These are phyloP conservation scores for Eucalyptus cloeziana DNA, from an alignment of 345 rosid genomes.

Conservation along the genomic window DNA sequence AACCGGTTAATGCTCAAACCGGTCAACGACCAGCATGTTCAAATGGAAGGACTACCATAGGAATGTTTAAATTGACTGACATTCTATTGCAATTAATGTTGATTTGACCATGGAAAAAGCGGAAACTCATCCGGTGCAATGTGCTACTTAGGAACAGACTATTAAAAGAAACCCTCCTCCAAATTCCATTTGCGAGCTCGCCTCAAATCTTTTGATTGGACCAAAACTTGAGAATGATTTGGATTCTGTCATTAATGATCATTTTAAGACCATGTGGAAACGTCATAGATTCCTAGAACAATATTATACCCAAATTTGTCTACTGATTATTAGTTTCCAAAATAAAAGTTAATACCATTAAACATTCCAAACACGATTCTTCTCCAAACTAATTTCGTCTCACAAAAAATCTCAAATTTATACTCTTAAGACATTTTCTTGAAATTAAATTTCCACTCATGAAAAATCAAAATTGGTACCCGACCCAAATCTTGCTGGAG, in stretches of 20 bases:
- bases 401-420: fast-evolving
- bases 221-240: neutral
- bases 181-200: neutral
- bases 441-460: neutral
- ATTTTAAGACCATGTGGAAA: neutral
- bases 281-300: neutral
- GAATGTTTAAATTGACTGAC: neutral
- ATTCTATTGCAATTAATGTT: neutral
- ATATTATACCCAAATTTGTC: neutral
- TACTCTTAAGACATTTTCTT: fast-evolving
- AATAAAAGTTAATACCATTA: neutral
- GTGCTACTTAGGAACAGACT: neutral
- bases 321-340: neutral
- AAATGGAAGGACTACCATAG: neutral
- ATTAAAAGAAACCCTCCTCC: neutral
- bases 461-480: neutral
- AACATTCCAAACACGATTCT: neutral
- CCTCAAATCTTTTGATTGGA: neutral
- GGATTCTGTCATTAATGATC: neutral
- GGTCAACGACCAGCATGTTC: neutral
- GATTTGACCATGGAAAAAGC: neutral
- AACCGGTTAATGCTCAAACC: neutral
- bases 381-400: neutral
- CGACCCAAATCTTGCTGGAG: no score
- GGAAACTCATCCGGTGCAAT: neutral